Base-by-base conservation (phyloP, 2,329 filamentous ascomycete species). In the Fusarium avenaceum region DNA sequence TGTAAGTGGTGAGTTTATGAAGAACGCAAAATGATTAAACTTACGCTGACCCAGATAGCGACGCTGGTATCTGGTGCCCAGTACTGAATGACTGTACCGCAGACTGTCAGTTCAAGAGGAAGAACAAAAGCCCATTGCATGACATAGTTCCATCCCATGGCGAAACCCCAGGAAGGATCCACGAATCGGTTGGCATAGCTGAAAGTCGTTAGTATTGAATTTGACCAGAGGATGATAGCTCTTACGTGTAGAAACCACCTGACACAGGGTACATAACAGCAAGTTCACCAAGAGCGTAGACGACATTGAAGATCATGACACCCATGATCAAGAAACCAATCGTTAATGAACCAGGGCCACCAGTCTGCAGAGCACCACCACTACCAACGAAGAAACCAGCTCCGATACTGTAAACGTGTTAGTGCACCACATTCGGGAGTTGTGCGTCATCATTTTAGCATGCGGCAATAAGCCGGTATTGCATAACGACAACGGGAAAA, bases 331-430 rank as follows among this genome's bases (percentile, higher is more conserved):
- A 59, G 70, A 88, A 88, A 55, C 83, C 81, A 47, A 85, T 76
- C 15, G 85, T 71, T 10, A 84, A 71, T 46, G 79, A 80, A 3
- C 75, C 82, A 26, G 82, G 82, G 33, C 65, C 59, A 50, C 48
- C 72, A 47, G 69, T 66, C 17, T 65, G 57, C 9, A 73, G 65
- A 14, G 88, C 78, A 56, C 84, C 85, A 65, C 79, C 75, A 62
- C 86, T 86, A 72, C 86, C 86, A 65, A 89, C 86, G 76, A 88
- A 89, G 81, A 89, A 87, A 77, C 86, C 86, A 63, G 86, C 86
- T 74, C 86, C 86, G 45, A 89, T 89, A 65, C 67, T 70, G 14
- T 3, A 26, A 20, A 4, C 5, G 7, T 14, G 46, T 70, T 30
- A 70, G 63, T 11, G 49, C 42, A 28, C 15, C n/a, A 3, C 2